Evolutionary conservation across 2,329 filamentous ascomycete species (phyloP).

Genomic region (Bipolaris zeicola): DNA sequence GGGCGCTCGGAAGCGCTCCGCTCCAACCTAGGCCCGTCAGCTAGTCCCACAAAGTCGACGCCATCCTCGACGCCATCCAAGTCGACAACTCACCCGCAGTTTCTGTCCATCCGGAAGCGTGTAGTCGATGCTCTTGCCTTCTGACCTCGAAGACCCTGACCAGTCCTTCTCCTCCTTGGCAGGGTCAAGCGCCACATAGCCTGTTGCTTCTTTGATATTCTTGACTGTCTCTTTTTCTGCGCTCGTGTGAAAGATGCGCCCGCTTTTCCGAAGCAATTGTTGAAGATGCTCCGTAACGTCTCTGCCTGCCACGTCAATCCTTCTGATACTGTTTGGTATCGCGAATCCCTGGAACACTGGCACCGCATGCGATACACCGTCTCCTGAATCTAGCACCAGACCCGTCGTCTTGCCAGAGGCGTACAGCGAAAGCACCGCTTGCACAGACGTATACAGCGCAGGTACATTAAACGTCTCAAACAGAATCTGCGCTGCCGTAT

Average conservation of each 20-base stretch:
- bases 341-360: constrained; percentile 98
- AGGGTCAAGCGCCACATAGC: constrained; percentile 89
- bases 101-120: constrained; percentile 90
- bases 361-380: constrained; percentile 95
- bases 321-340: constrained; percentile 90
- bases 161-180: constrained; percentile 97
- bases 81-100: constrained; percentile 69
- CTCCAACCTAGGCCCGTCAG: constrained; percentile 69
- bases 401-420: constrained; percentile 95
- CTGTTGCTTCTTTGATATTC: constrained; percentile 92
- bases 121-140: constrained; percentile 83
- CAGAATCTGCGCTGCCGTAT: constrained; percentile 94
- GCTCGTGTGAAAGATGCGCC: constrained; percentile 94
- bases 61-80: constrained; percentile 11
- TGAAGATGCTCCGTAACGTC: constrained; percentile 97
- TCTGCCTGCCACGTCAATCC: constrained; percentile 93
- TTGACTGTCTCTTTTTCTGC: constrained; percentile 99
- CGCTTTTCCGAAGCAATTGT: constrained; percentile 85
- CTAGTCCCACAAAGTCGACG: constrained; percentile 10
- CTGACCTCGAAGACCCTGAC: constrained; percentile 75
- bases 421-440: constrained; percentile 94
- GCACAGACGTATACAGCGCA: constrained; percentile 93
- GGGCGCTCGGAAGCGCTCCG: constrained; percentile 92
- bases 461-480: constrained; percentile 99
- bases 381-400: constrained; percentile 91